Base-by-base conservation (phyloP, 257 asterid species). In the Dorcoceras hygrometricum region DNA sequence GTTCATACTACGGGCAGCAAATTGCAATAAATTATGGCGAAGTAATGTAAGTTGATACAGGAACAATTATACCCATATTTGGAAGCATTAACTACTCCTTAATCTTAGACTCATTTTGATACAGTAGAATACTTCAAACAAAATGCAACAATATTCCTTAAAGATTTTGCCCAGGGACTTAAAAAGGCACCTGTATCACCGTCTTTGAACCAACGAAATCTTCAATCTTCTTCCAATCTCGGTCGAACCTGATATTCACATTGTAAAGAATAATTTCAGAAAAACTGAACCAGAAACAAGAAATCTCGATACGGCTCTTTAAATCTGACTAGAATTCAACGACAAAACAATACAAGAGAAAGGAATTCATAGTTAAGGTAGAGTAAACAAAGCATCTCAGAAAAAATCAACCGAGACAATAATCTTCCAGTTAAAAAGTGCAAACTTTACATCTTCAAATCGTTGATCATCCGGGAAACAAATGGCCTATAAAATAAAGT, bases 161-260 rank as follows among this genome's bases (percentile, higher is more conserved):
- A 26, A 10, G 62, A 31, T 26, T 11, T 59, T 24, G 39, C 16
- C 26, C 20, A 54, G 63, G 31, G 64, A 70, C 54, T 46, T 46
- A 48, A 70, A 39, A 26, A 36, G 48, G 67, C 71, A 91, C 98
- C 98, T 89, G 98, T 75, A 92, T 92, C 56, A 89, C 98, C 18
- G 98, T 87, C 80, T 92, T 92, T 63, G 98, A 92, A 69, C 93
- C 96, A 53, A 92, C 79, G 65, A 92, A 92, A 72, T 87, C 98
- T 78, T 92, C 98, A 68, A 92, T 92, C 73, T 92, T 89, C 89
- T 92, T 92, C 98, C 98, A 92, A 73, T 92, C 98, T 16, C 98
- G 96, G 69, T 92, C 98, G 70, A 92, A 92, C 86, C 98, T 92
- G 90, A 72, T 81, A 63, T 64, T 32, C 31, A 68, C 58, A 66